Evolutionary conservation across 352 stramenopile genomes (phyloP).

Genomic region (Albugo laibachii): DNA sequence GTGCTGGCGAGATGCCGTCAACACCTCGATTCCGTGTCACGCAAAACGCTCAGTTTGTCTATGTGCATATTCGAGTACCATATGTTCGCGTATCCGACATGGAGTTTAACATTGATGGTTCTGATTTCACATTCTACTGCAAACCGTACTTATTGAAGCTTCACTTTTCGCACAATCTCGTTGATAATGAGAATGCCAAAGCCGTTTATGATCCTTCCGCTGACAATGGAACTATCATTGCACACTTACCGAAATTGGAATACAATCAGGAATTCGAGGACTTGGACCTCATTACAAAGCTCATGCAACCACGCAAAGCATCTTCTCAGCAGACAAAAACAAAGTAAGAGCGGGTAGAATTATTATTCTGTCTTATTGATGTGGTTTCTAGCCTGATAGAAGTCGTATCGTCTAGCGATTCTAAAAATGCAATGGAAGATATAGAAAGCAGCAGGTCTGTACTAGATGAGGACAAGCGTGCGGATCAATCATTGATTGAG

Average conservation of each 20-base stretch:
- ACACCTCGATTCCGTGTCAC: slow-evolving; percentile 68
- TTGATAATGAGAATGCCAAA: slow-evolving; percentile 81
- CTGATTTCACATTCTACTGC: slow-evolving; percentile 89
- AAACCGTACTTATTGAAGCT: slow-evolving; percentile 96
- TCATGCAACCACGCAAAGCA: slow-evolving; percentile 33
- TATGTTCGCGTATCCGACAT: slow-evolving; percentile 84
- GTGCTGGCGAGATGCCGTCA: slow-evolving; percentile 26
- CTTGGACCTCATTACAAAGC: slow-evolving; percentile 84
- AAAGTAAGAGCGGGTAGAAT: too few species aligned
- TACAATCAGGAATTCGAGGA: slow-evolving; percentile 78
- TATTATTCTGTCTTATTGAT: too few species aligned
- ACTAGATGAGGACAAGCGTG: too few species aligned
- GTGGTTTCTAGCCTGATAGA: too few species aligned
- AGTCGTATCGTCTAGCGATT: too few species aligned
- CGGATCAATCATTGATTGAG: too few species aligned
- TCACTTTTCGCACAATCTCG: slow-evolving; percentile 75
- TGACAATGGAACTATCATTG: slow-evolving; percentile 84
- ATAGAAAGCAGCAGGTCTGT: too few species aligned
- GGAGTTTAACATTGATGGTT: slow-evolving; percentile 81
- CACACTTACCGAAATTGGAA: slow-evolving; percentile 81
- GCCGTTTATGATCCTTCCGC: slow-evolving; percentile 82
- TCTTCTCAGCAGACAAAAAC: too few species aligned
- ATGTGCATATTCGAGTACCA: slow-evolving; percentile 75
- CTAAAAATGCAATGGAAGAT: too few species aligned
- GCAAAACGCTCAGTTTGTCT: slow-evolving; percentile 65